phyloP scores from a whole-genome alignment of 306 rosid species.

The Malus sylvestris region DNA sequence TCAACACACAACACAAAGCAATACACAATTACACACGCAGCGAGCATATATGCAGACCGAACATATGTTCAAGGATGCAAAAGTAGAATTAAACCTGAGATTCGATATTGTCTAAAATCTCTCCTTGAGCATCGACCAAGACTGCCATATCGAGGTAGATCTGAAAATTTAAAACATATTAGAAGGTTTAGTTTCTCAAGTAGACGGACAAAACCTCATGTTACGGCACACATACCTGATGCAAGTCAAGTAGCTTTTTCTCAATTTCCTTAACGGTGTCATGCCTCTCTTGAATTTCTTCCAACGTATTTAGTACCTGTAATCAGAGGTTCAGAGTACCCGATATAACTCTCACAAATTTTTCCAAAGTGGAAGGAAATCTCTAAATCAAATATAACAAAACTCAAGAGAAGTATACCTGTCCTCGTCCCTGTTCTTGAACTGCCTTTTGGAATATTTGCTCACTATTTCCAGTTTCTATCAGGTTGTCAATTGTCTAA shows the following conservation, averaged over 20 bases:
- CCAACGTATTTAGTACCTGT: conserved; percentile 76
- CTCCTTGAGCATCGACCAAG: conserved; percentile 93
- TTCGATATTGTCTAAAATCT: conserved; percentile 85
- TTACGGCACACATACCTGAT: conserved; percentile 51
- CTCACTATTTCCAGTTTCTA: conserved; percentile 97
- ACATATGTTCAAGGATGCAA: conserved; percentile 13
- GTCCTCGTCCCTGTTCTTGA: conserved; percentile 83
- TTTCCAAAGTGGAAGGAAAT: neutral
- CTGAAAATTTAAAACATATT: conserved; percentile 33
- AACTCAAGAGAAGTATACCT: conserved; percentile 40
- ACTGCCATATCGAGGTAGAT: conserved; percentile 93
- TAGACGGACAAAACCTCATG: neutral
- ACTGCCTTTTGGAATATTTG: conserved; percentile 90
- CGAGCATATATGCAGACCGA: conserved; percentile 13
- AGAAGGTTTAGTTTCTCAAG: conserved; percentile 2
- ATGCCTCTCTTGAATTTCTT: conserved; percentile 97
- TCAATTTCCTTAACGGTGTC: conserved; percentile 88
- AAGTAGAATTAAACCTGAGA: conserved; percentile 59
- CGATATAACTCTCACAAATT: neutral
- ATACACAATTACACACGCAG: conserved; percentile 6
- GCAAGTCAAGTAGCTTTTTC: conserved; percentile 88
- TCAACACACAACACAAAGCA: conserved; percentile 33
- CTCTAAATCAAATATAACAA: neutral
- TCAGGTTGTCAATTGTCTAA: conserved; percentile 81
- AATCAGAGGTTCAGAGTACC: conserved; percentile 5